A percentile compares a stretch with the other conserved stretches of the same genome.
phyloP scores from a whole-genome alignment of 2,329 filamentous ascomycete genomes.

The Cyphellophora attinorum region DNA sequence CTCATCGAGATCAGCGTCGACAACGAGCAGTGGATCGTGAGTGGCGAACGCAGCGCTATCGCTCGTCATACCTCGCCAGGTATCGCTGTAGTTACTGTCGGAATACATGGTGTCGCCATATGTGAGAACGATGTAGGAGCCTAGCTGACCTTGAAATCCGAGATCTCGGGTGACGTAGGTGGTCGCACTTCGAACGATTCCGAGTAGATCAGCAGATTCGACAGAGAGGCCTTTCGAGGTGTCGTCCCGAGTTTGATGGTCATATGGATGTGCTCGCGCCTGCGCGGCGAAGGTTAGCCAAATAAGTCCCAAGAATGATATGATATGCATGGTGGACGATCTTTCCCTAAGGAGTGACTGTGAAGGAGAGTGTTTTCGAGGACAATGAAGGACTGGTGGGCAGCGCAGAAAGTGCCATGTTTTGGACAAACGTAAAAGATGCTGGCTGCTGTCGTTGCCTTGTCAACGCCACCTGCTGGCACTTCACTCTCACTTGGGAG shows the following conservation, averaged over 20 bases:
- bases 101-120: slow-evolving; percentile 20
- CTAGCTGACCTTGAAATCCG: slow-evolving; percentile 18
- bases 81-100: slow-evolving; percentile 15
- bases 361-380: not conserved
- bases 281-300: not conserved
- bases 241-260: not conserved
- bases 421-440: no score
- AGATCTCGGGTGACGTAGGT: slow-evolving; percentile 19
- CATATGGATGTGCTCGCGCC: not conserved
- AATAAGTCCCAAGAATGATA: slow-evolving; percentile 1
- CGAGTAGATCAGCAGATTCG: slow-evolving; percentile 12
- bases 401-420: no score
- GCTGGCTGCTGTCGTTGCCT: no score
- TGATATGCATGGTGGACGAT: not conserved
- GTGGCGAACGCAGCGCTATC: slow-evolving; percentile 18
- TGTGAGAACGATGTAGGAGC: slow-evolving; percentile 14
- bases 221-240: slow-evolving; percentile 2
- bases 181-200: slow-evolving; percentile 16
- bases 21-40: slow-evolving; percentile 15
- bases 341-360: not conserved
- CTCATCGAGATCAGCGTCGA: slow-evolving; percentile 14
- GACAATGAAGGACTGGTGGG: no score
- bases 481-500: no score
- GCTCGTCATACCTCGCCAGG: slow-evolving; percentile 19
- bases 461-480: no score